These are phyloP conservation scores for Rhynchosporium graminicola DNA, from an alignment of 2,329 filamentous ascomycete genomes.

Conservation along the genomic window DNA sequence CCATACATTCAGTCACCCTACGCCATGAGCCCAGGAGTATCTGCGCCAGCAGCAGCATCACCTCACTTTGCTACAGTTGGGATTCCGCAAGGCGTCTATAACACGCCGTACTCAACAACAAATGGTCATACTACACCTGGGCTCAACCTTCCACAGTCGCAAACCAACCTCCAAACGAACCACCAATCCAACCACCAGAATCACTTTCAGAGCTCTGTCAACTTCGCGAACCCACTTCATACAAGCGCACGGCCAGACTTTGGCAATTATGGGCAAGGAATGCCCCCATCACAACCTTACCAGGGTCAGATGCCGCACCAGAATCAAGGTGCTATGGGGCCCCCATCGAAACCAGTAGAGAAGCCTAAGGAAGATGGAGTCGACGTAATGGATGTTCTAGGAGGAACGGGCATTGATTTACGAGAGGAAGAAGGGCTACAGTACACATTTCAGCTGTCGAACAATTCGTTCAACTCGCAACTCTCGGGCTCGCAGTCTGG, in stretches of 20 bases:
- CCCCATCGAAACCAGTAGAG: conserved; percentile 62
- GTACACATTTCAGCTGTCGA: conserved; percentile 69
- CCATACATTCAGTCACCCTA: conserved; percentile 58
- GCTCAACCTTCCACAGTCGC: conserved; percentile 32
- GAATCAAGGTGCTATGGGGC: conserved; percentile 50
- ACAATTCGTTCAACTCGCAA: conserved; percentile 50
- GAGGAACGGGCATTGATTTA: conserved; percentile 83
- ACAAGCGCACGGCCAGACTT: conserved; percentile 19
- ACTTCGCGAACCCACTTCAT: conserved; percentile 29
- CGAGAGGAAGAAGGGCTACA: conserved; percentile 73
- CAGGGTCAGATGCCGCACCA: conserved; percentile 13
- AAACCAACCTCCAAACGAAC: conserved; percentile 34
- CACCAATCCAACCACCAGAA: conserved; percentile 32
- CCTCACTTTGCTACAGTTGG: conserved; percentile 39
- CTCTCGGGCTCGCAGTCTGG: conserved; percentile 46
- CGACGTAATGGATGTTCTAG: conserved; percentile 80
- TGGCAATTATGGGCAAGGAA: conserved; percentile 7
- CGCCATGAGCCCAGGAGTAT: conserved; percentile 48
- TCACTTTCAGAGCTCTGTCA: conserved; percentile 33
- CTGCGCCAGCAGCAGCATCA: conserved; percentile 33
- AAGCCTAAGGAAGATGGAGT: conserved; percentile 58
- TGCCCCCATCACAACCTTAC: neutral
- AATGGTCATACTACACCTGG: conserved; percentile 36
- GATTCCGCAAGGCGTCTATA: conserved; percentile 38
- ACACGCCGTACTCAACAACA: conserved; percentile 39